phyloP scores from a whole-genome alignment of 352 stramenopile species.

The Globisporangium mamillatum region DNA sequence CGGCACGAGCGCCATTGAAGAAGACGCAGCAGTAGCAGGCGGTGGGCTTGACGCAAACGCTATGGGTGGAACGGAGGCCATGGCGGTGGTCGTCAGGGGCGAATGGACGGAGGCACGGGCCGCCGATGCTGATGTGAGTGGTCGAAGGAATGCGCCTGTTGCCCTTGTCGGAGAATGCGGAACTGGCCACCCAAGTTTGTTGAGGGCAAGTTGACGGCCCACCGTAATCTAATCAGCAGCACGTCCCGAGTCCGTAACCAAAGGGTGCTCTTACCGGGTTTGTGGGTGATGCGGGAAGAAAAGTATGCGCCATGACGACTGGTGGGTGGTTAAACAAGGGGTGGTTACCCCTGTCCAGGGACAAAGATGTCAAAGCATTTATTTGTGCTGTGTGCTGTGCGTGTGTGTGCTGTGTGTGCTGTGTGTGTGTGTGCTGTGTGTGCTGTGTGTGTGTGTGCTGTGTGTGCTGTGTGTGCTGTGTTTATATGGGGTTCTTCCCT shows the following conservation, averaged over 20 bases:
- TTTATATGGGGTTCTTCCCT: neutral
- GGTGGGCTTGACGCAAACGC: neutral
- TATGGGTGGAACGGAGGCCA: neutral
- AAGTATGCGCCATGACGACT: neutral
- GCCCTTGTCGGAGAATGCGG: neutral
- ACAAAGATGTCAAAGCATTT: no score
- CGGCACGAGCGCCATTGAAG: neutral
- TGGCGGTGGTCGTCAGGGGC: neutral
- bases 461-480: no score
- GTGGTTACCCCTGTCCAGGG: neutral
- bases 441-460: no score
- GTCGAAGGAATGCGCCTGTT: neutral
- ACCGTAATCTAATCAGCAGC: slow-evolving; percentile 5
- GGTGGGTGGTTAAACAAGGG: neutral
- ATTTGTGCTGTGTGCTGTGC: no score
- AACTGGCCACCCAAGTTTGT: neutral
- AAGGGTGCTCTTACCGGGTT: neutral
- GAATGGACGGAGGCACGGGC: neutral
- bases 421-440: neutral
- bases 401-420: neutral
- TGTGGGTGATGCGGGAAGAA: no score
- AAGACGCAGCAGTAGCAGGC: neutral
- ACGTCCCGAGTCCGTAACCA: neutral
- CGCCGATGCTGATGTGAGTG: neutral
- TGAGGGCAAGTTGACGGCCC: neutral